phyloP scores from a whole-genome alignment of 345 rosid species.

The Bruguiera gymnorhiza region DNA sequence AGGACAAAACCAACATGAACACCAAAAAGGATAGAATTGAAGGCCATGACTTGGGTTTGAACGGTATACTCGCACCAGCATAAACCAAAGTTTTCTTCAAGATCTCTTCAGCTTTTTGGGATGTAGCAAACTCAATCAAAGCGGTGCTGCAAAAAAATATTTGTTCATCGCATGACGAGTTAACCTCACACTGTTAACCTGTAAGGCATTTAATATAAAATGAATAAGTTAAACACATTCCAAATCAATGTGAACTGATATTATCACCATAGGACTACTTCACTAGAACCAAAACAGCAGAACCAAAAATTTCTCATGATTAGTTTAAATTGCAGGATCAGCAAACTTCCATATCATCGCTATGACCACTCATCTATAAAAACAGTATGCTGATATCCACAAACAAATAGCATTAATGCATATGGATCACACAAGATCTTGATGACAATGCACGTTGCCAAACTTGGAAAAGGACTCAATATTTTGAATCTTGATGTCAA shows the following conservation, averaged over 20 bases:
- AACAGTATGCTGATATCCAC: no score
- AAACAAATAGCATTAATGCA: no score
- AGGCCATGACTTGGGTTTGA: constrained; percentile 2
- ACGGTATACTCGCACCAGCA: constrained; percentile 6
- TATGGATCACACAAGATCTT: no score
- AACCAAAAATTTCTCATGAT: no score
- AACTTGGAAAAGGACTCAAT: constrained; percentile 9
- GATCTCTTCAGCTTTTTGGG: not conserved
- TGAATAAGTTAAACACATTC: not conserved
- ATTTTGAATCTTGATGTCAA: constrained; percentile 15
- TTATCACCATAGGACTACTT: no score
- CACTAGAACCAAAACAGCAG: no score
- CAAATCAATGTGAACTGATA: no score
- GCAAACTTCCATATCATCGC: no score
- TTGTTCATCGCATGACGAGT: constrained; percentile 7
- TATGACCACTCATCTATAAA: no score
- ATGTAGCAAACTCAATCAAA: constrained; percentile 18
- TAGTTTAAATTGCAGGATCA: no score
- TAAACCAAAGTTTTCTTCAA: constrained; percentile 11
- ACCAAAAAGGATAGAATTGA: not conserved
- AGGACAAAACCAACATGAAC: not conserved
- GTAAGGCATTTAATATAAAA: not conserved
- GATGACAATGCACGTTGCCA: constrained; percentile 3
- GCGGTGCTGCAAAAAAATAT: constrained; percentile 7
- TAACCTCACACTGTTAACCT: constrained; percentile 15